These are phyloP conservation scores for Xylaria bambusicola DNA, from an alignment of 495 filamentous ascomycete species.

Conservation along the genomic window DNA sequence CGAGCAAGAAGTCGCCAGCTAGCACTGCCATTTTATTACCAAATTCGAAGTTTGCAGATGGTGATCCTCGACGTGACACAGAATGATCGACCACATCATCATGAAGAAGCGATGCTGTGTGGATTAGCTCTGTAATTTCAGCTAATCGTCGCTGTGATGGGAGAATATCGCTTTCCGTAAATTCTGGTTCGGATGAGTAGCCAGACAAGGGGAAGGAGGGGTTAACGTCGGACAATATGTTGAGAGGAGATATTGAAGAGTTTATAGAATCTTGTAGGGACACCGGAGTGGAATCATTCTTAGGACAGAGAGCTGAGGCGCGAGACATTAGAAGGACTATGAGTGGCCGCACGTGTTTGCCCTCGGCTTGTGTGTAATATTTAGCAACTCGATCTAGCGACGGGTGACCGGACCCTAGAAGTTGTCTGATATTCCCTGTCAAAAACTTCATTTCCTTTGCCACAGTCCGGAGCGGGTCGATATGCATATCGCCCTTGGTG, in stretches of 20 bases:
- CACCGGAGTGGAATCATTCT: slow-evolving; percentile 45
- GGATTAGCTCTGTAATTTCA: slow-evolving; percentile 95
- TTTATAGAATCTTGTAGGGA: slow-evolving; percentile 59
- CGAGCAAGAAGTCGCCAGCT: slow-evolving; percentile 91
- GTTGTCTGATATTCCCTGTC: slow-evolving; percentile 82
- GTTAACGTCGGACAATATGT: slow-evolving; percentile 80
- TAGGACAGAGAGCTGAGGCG: slow-evolving; percentile 80
- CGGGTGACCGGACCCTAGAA: slow-evolving; percentile 89
- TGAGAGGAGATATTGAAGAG: slow-evolving; percentile 70
- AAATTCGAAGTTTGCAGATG: slow-evolving; percentile 88
- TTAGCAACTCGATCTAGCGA: slow-evolving; percentile 93
- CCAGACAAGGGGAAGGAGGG: slow-evolving; percentile 59
- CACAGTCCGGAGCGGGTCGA: slow-evolving; percentile 78
- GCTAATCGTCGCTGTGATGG: slow-evolving; percentile 91
- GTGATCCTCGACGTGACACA: slow-evolving; percentile 73
- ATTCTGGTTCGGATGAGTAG: slow-evolving; percentile 52
- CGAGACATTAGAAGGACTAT: slow-evolving; percentile 95
- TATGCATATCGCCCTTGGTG: slow-evolving; percentile 58
- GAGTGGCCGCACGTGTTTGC: slow-evolving; percentile 93
- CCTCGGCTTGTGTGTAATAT: slow-evolving; percentile 96
- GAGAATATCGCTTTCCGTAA: slow-evolving; percentile 72
- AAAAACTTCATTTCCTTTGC: slow-evolving; percentile 95
- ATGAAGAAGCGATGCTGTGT: slow-evolving; percentile 93
- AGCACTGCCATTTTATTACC: slow-evolving; percentile 99
- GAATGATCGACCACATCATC: slow-evolving; percentile 98